Evolutionary conservation across 202 grass and related monocot genomes (phyloP).

Genomic region (Carex sylvatica): DNA sequence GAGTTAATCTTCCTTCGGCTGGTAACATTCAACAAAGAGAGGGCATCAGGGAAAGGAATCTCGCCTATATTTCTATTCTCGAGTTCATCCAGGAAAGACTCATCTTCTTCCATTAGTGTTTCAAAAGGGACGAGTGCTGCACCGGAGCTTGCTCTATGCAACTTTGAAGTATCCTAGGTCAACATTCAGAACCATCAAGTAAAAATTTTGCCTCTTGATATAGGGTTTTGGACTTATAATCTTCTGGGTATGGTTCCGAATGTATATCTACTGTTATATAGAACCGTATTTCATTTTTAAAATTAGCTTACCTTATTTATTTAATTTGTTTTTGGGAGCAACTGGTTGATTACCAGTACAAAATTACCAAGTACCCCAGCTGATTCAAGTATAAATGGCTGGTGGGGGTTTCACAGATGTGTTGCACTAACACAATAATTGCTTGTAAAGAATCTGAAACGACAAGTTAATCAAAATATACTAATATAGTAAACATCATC

Average conservation of each 20-base stretch:
- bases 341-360: too few species aligned
- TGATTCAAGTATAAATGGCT: too few species aligned
- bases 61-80: slow-evolving; percentile 33
- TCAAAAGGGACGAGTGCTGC: too few species aligned
- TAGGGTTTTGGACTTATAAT: background rate
- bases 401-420: too few species aligned
- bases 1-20: slow-evolving; percentile 65
- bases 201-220: background rate
- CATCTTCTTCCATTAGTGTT: background rate
- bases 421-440: too few species aligned
- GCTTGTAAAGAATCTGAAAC: background rate
- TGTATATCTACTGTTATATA: background rate
- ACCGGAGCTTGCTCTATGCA: too few species aligned
- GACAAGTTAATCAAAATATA: background rate
- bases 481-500: background rate
- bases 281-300: background rate
- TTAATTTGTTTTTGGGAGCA: background rate
- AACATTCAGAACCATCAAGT: background rate
- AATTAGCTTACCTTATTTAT: background rate
- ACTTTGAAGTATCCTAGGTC: too few species aligned
- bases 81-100: slow-evolving; percentile 34
- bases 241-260: background rate
- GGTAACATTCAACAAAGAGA: slow-evolving; percentile 75
- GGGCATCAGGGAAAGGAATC: slow-evolving; percentile 62
- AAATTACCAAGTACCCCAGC: too few species aligned